Evolutionary conservation across 331 rosid species (phyloP), one percentile per base, ranked within the genome.

Genomic region (Ulmus americana): DNA sequence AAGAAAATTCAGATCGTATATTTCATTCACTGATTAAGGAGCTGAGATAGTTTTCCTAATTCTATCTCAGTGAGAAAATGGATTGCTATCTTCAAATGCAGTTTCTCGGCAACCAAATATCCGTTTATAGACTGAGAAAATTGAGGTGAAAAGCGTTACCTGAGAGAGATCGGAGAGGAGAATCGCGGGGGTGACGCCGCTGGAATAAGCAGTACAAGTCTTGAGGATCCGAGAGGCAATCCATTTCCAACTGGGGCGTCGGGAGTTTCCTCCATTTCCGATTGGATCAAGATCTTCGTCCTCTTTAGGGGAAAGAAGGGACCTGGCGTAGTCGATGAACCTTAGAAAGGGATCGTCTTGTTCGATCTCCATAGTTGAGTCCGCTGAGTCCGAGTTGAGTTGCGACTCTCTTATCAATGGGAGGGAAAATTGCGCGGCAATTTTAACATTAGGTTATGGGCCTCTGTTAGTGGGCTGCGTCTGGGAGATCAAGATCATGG

Each of bases 171-270:
- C 97, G 45, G 97, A 85, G 72, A 92, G 97, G 55, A 92, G 65
- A 67, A 89, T 89, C 1, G 95, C 96, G 0, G 95, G 73, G 55
- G 95, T 92, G 57, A 91, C 97, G 3, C 94, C 95, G 67, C 95
- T 86, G 9, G 96, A 88, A 71, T 88, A 91, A 72, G 95, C 77
- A 65, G 70, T 9, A 65, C 96, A 91, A 70, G 94, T 84, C 77
- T 80, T 88, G 78, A 91, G 94, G 56, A 91, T 74, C 59, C 87
- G 90, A 65, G 86, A 84, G 2, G 79, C 82, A 56, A 82, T 83
- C 97, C 96, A 91, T 39, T 73, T 84, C 97, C 96, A 88, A 14
- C 96, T 86, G 39, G 86, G 82, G 8, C 77, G 79, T 13, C 40
- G 14, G 38, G 68, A 14, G 41, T 57, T 74, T 3, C 70, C 39